These are phyloP conservation scores for Alternaria hordeiaustralica DNA, from an alignment of 2,329 filamentous ascomycete genomes.

Conservation along the genomic window DNA sequence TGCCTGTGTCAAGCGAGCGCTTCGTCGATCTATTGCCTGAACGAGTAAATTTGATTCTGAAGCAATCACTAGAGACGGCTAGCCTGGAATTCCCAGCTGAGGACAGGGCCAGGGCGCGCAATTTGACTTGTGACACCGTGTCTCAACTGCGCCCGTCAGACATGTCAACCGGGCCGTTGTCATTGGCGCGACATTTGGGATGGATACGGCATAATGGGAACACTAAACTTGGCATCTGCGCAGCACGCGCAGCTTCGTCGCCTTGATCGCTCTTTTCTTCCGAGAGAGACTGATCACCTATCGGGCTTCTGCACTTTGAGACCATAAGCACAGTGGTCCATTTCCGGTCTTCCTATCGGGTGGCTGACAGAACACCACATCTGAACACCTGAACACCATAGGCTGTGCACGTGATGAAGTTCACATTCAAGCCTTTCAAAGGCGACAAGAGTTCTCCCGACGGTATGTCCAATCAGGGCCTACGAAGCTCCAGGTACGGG, in stretches of 20 bases:
- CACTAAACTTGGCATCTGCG: neutral
- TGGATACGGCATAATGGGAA: neutral
- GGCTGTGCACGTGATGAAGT: constrained; percentile 14
- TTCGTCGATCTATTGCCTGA: neutral
- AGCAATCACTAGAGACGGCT: neutral
- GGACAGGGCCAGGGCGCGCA: neutral
- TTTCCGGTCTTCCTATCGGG: neutral
- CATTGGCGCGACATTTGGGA: neutral
- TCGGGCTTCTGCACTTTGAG: neutral
- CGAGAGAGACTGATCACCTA: neutral
- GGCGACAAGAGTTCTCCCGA: neutral
- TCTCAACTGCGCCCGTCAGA: neutral
- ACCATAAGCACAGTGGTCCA: neutral
- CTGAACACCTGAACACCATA: neutral
- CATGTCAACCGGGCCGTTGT: neutral
- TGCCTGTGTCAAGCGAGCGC: constrained; percentile 2
- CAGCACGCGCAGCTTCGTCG: neutral
- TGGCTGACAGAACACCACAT: neutral
- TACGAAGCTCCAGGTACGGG: too few species aligned
- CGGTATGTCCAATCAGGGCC: neutral
- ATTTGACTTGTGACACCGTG: neutral
- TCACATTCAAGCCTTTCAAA: constrained; percentile 21
- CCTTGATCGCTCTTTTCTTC: neutral
- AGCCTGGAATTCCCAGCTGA: neutral
- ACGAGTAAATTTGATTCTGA: constrained; percentile 1